Evolutionary conservation across 495 filamentous ascomycete species (phyloP).

Genomic region (Patellaria atrata): DNA sequence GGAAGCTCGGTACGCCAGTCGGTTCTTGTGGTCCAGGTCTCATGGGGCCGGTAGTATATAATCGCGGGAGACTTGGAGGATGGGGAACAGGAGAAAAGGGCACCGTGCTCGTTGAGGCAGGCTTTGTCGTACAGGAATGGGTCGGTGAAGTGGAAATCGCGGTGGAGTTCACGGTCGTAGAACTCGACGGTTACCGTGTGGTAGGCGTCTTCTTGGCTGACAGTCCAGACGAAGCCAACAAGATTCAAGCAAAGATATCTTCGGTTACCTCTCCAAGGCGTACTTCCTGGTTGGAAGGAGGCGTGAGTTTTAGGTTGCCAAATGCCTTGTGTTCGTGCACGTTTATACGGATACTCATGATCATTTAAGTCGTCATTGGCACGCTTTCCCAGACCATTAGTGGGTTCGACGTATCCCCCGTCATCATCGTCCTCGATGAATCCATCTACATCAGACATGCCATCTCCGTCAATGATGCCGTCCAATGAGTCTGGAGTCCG

Average conservation of each 20-base stretch:
- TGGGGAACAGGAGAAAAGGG: conserved; percentile 73
- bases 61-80: conserved; percentile 44
- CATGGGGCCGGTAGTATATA: conserved; percentile 93
- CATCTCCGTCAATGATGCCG: conserved; percentile 40
- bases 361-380: conserved; percentile 38
- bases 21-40: conserved; percentile 80
- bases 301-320: conserved; percentile 61
- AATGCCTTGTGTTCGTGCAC: conserved; percentile 42
- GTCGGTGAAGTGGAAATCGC: conserved; percentile 96
- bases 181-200: conserved; percentile 96
- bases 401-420: conserved; percentile 62
- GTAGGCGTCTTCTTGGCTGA: conserved; percentile 75
- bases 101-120: conserved; percentile 74
- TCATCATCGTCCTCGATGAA: conserved; percentile 94
- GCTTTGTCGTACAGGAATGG: conserved; percentile 91
- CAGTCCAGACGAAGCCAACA: conserved; percentile 90
- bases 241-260: conserved; percentile 89
- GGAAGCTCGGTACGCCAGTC: conserved; percentile 87
- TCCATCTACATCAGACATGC: conserved; percentile 39
- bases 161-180: conserved; percentile 79
- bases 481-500: conserved; percentile 45
- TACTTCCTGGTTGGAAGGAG: conserved; percentile 84
- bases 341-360: conserved; percentile 35
- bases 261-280: conserved; percentile 85
- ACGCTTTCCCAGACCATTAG: conserved; percentile 49